Percentiles rank a stretch among this genome's conserved stretches.
phyloP scores from a whole-genome alignment of 1,284 basidiomycete genomes.

The Leccinum pachyderme region DNA sequence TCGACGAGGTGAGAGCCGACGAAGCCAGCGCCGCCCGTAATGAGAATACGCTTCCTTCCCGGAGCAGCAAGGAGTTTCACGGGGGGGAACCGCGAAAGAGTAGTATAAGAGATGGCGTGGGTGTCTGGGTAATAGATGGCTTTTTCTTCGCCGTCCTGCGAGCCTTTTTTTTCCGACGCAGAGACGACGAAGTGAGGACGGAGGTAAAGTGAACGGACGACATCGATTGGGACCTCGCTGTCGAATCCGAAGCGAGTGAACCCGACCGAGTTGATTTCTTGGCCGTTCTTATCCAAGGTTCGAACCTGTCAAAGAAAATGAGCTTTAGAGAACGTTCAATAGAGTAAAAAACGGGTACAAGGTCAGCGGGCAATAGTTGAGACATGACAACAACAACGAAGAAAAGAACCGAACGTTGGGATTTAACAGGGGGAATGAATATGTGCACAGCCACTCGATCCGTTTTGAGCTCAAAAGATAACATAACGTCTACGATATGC shows the following conservation, averaged over 20 bases:
- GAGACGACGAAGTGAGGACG: slow-evolving; percentile 73
- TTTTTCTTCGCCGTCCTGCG: slow-evolving; percentile 46
- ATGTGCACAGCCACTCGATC: slow-evolving; percentile 21
- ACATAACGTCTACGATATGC: slow-evolving; percentile 45
- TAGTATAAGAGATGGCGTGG: slow-evolving; percentile 86
- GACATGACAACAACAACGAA: slow-evolving; percentile 17
- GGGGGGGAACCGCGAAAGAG: slow-evolving; percentile 86
- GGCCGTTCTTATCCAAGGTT: slow-evolving; percentile 69
- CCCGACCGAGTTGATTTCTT: slow-evolving; percentile 78
- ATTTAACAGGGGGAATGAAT: slow-evolving; percentile 1
- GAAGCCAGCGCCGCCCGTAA: slow-evolving; percentile 96
- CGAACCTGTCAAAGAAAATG: slow-evolving; percentile 42
- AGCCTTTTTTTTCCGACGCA: slow-evolving; percentile 38
- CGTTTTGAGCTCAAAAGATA: background rate
- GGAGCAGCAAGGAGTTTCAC: slow-evolving; percentile 82
- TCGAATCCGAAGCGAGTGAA: slow-evolving; percentile 86
- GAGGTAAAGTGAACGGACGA: slow-evolving; percentile 82
- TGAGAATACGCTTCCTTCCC: slow-evolving; percentile 83
- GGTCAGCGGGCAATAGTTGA: slow-evolving; percentile 18
- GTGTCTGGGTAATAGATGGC: slow-evolving; percentile 75
- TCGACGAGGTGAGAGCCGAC: slow-evolving; percentile 98
- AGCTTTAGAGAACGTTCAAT: slow-evolving; percentile 5
- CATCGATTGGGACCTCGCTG: slow-evolving; percentile 75
- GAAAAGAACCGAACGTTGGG: background rate
- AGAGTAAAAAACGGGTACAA: slow-evolving; percentile 12